These are phyloP conservation scores for Aphanomyces cochlioides DNA, from an alignment of 352 stramenopile genomes.

Conservation along the genomic window DNA sequence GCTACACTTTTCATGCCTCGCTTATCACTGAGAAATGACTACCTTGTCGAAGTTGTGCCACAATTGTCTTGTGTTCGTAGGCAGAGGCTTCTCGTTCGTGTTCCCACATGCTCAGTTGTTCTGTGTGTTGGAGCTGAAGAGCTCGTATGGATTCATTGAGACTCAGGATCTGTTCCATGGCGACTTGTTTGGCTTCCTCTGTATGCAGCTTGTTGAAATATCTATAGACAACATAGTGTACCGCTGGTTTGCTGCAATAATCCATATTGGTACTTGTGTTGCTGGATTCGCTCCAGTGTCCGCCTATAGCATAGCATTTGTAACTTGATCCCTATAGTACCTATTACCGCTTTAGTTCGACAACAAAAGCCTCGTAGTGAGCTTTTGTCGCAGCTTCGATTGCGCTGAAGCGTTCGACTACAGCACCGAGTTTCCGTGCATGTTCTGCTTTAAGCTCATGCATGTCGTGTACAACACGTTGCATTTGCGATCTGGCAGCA, in stretches of 20 bases:
- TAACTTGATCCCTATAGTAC: neutral
- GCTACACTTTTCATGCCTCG: slow-evolving; percentile 10
- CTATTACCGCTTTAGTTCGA: slow-evolving; percentile 40
- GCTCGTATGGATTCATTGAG: neutral
- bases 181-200: slow-evolving; percentile 4
- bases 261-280: slow-evolving; percentile 23
- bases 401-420: slow-evolving; percentile 40
- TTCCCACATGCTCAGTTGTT: neutral
- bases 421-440: slow-evolving; percentile 42
- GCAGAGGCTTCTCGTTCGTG: neutral
- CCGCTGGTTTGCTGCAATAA: slow-evolving; percentile 11
- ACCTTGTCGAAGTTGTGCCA: too few relatives aligned
- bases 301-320: slow-evolving; percentile 7
- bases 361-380: slow-evolving; percentile 55
- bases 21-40: too few relatives aligned
- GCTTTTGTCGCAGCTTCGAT: slow-evolving; percentile 56
- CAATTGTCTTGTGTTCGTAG: neutral
- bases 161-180: neutral
- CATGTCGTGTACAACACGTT: slow-evolving; percentile 73
- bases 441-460: slow-evolving; percentile 71
- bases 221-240: neutral
- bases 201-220: too few relatives aligned
- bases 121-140: neutral
- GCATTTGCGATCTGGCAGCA: slow-evolving; percentile 41
- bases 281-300: slow-evolving; percentile 16